These are phyloP conservation scores for Calonectria pteridis DNA, from an alignment of 2,329 filamentous ascomycete species.

Conservation along the genomic window DNA sequence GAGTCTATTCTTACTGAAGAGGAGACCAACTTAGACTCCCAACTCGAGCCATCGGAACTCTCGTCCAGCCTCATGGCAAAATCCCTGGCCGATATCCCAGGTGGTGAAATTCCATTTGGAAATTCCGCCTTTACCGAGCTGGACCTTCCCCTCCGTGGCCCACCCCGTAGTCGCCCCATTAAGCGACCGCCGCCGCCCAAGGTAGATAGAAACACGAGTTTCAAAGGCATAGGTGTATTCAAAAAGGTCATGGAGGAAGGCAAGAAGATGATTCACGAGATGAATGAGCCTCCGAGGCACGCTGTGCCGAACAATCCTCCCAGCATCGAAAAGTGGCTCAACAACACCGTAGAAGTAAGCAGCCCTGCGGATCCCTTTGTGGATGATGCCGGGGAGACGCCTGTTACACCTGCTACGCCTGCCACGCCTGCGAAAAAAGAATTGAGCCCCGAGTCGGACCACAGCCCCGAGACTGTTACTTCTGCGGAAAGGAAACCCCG, in stretches of 20 bases:
- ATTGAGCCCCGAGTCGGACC: constrained; percentile 9
- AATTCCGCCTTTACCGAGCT: constrained; percentile 76
- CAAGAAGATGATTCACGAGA: constrained; percentile 74
- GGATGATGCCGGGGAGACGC: constrained; percentile 51
- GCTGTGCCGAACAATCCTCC: constrained; percentile 67
- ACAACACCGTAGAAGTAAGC: constrained; percentile 67
- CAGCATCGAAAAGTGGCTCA: constrained; percentile 76
- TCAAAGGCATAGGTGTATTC: constrained; percentile 71
- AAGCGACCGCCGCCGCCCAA: constrained; percentile 49
- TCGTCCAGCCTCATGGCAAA: constrained; percentile 59
- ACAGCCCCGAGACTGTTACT: constrained; percentile 9
- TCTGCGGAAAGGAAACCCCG: constrained; percentile 37
- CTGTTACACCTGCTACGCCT: constrained; percentile 19
- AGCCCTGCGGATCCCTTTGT: constrained; percentile 74
- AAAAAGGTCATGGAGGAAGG: constrained; percentile 75
- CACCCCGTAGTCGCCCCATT: constrained; percentile 56
- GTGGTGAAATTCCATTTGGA: constrained; percentile 71
- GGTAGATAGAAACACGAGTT: constrained; percentile 66
- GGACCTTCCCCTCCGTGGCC: constrained; percentile 65
- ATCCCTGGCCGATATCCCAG: constrained; percentile 66
- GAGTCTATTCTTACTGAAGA: constrained; percentile 48
- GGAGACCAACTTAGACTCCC: constrained; percentile 41
- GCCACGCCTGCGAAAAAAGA: constrained; percentile 21
- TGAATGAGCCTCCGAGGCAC: constrained; percentile 66
- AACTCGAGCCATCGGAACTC: constrained; percentile 48